phyloP scores from a whole-genome alignment of 2,329 filamentous ascomycete species.

The Nothopassalora personata region DNA sequence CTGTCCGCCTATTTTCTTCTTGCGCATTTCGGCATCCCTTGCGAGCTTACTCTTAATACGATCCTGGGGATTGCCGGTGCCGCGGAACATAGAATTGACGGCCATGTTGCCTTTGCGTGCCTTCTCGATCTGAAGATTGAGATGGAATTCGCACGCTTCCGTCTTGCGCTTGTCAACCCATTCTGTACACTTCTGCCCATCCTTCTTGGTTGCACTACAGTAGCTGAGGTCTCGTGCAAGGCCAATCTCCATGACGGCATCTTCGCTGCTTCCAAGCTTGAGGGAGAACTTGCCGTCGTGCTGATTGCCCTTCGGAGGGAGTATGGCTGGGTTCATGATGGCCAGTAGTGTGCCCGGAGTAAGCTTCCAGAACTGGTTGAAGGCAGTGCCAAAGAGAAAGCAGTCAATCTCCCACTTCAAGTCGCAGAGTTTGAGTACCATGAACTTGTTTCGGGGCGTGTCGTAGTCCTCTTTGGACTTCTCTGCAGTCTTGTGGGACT shows the following conservation, averaged over 20 bases:
- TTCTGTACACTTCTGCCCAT: slow-evolving; percentile 70
- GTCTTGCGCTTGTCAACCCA: slow-evolving; percentile 90
- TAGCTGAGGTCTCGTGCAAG: slow-evolving; percentile 78
- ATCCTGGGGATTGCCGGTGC: slow-evolving; percentile 9
- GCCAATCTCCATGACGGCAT: slow-evolving; percentile 87
- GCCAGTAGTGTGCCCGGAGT: slow-evolving; percentile 84
- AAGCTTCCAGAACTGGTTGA: slow-evolving; percentile 92
- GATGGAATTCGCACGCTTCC: slow-evolving; percentile 87
- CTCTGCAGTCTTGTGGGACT: slow-evolving; percentile 40
- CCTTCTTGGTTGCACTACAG: slow-evolving; percentile 78
- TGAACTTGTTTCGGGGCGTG: slow-evolving; percentile 68
- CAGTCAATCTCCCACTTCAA: slow-evolving; percentile 86
- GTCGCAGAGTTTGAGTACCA: slow-evolving; percentile 84
- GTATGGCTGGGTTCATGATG: slow-evolving; percentile 83
- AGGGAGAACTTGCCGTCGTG: slow-evolving; percentile 82
- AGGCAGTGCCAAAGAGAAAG: slow-evolving; percentile 86
- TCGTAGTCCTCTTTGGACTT: slow-evolving; percentile 48
- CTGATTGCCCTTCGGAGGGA: slow-evolving; percentile 73
- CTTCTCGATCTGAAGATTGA: slow-evolving; percentile 73
- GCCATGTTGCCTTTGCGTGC: slow-evolving; percentile 66
- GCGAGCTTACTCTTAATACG: slow-evolving; percentile 9
- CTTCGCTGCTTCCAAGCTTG: slow-evolving; percentile 76
- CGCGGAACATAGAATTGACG: slow-evolving; percentile 60
- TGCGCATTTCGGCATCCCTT: slow-evolving; percentile 9
- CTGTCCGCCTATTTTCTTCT: slow-evolving; percentile 42